These are phyloP conservation scores for Candida tropicalis DNA, from an alignment of 1,139 yeast genomes.

Conservation along the genomic window DNA sequence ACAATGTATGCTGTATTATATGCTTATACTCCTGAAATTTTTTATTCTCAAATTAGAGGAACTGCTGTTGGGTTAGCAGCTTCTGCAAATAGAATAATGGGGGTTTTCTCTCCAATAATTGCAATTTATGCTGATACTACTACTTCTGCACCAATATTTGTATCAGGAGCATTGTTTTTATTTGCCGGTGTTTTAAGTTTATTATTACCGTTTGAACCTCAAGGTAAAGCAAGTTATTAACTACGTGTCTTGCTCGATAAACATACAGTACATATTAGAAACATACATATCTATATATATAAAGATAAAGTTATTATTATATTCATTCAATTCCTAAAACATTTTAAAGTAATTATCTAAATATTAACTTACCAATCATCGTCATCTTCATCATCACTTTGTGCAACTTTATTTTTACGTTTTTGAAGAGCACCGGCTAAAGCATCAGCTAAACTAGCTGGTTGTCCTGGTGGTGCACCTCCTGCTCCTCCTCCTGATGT, in stretches of 20 bases:
- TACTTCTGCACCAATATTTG: constrained; percentile 47
- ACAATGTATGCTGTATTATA: constrained; percentile 49
- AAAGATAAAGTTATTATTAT: too few species aligned
- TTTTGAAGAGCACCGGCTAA: constrained; percentile 82
- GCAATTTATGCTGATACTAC: constrained; percentile 46
- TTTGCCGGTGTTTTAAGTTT: constrained; percentile 36
- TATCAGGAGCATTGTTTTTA: constrained; percentile 44
- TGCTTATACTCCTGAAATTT: constrained; percentile 49
- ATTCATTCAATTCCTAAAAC: too few species aligned
- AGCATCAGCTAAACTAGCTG: constrained; percentile 78
- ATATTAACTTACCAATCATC: constrained; percentile 37
- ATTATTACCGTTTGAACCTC: constrained; percentile 45
- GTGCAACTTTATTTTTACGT: constrained; percentile 81
- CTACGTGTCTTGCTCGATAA: too few species aligned
- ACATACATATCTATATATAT: too few species aligned
- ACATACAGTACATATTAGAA: too few species aligned
- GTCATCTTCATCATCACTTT: constrained; percentile 85
- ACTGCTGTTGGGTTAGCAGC: constrained; percentile 49
- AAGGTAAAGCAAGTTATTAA: constrained; percentile 24
- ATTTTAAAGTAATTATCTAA: too few species aligned
- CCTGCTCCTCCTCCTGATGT: constrained; percentile 27
- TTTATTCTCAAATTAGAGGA: constrained; percentile 43
- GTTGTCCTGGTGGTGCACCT: constrained; percentile 39
- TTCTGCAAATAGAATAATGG: constrained; percentile 43
- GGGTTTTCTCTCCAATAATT: constrained; percentile 48